A percentile compares a stretch with the other conserved stretches of the same genome.
phyloP scores from a whole-genome alignment of 1,139 yeast genomes.

The Pneumocystis canis region DNA sequence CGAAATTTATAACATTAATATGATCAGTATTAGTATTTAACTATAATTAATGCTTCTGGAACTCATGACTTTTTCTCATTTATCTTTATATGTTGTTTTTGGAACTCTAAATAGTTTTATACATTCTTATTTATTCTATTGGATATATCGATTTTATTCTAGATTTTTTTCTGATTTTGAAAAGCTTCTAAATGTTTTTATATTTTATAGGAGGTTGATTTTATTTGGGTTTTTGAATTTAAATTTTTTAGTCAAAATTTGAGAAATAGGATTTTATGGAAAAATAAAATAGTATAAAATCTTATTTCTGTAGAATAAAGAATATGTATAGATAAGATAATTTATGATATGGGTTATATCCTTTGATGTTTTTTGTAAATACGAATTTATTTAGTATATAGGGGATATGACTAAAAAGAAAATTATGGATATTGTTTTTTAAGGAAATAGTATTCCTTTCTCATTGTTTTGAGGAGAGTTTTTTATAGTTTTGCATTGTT shows the following conservation, averaged over 20 bases:
- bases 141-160: not conserved
- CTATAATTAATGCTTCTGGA: not conserved
- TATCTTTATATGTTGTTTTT: no score
- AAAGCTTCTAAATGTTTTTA: not conserved
- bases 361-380: not conserved
- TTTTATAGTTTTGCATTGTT: not conserved
- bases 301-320: not conserved
- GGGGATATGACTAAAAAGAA: not conserved
- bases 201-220: not conserved
- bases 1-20: not conserved
- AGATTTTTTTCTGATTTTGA: not conserved
- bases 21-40: not conserved
- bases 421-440: not conserved
- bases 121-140: not conserved
- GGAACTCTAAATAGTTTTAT: not conserved
- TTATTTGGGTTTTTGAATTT: not conserved
- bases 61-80: no score
- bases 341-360: not conserved
- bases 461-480: not conserved
- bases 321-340: not conserved
- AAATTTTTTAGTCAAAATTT: no score
- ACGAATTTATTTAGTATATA: not conserved
- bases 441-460: not conserved
- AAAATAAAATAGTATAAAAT: not conserved
- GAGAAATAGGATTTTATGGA: not conserved